Evolutionary conservation across 1,284 basidiomycete genomes (phyloP), one percentile per base, ranked within the genome.

Genomic region (Salmacisia buchloeana): DNA sequence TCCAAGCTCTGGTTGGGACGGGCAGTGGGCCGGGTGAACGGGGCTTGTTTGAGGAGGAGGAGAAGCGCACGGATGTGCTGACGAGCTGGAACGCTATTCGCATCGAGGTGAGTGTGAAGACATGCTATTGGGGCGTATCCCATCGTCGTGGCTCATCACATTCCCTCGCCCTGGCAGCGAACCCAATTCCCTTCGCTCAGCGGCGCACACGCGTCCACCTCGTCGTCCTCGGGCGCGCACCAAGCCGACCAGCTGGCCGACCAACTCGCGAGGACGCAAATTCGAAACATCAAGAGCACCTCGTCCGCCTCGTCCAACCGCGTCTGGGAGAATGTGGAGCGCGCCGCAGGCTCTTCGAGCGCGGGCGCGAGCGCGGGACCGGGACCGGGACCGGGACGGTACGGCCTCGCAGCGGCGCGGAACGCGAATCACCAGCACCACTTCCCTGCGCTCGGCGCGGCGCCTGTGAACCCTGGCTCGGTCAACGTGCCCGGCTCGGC

Each of bases 241-340:
- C 3, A 15, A 12, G 15, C 9, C 25, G 35, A 31, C 34, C 23
- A 52, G 15, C 49, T 54, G 29, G 18, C 27, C 60, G 46, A 39
- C 25, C 18, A 34, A 18, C 46, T 54, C 18, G 60, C 90, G 1
- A 86, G 87, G 36, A 91, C 90, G 2, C 86, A 89, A 2, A 87
- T 93, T 29, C 83, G 94, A 62, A 91, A 89, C 71, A 89, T 88
- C 41, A 94, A 94, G 78, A 86, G 89, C 61, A 85, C 86, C 0
- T 64, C 71, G 1, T 82, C 85, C 0, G 83, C 86, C 0, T 84
- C 86, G 3, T 86, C 86, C 1, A 82, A 85, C 57, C 85, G 87
- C 65, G 85, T 96, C 0, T 92, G 86, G 88, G 91, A 91, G 70
- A 87, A 91, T 27, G 92, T 96, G 41, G 92, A 91, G 23, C 86